phyloP scores from a whole-genome alignment of 2,329 filamentous ascomycete genomes.

The Sporothrix brasiliensis region DNA sequence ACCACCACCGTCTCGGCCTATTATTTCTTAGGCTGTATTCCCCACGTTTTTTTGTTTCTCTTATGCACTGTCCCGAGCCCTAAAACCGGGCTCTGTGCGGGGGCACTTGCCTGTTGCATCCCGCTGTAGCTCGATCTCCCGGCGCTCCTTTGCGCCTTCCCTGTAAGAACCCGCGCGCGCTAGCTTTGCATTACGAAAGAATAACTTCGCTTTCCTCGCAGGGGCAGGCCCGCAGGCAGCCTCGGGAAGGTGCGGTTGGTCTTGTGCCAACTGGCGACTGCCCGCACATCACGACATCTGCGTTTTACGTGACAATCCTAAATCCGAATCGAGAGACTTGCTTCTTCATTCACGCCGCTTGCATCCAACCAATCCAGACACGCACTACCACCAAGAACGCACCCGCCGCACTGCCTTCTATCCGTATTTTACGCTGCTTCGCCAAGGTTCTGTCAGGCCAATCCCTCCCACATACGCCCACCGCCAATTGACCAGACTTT shows the following conservation, averaged over 20 bases:
- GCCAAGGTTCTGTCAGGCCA: background rate
- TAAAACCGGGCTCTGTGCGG: background rate
- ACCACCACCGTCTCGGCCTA: too few relatives aligned
- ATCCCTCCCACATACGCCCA: background rate
- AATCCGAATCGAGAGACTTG: background rate
- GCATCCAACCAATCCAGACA: background rate
- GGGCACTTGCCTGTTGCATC: slow-evolving; percentile 3
- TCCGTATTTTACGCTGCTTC: background rate
- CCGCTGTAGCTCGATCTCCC: slow-evolving; percentile 16
- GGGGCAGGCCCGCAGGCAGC: background rate
- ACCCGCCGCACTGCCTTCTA: background rate
- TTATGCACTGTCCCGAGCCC: background rate
- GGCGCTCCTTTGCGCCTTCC: background rate
- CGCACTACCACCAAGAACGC: background rate
- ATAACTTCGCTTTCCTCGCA: slow-evolving; percentile 3
- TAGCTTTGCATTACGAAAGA: slow-evolving; percentile 26
- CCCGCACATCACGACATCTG: slow-evolving; percentile 26
- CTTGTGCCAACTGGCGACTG: slow-evolving; percentile 20
- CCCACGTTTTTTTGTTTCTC: background rate
- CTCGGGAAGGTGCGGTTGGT: slow-evolving; percentile 19
- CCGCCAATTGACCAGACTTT: background rate
- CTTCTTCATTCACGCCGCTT: slow-evolving; percentile 2
- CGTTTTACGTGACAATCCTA: too few relatives aligned
- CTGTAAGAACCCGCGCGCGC: background rate
- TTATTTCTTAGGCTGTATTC: too few relatives aligned